Conservation (phyloP, 179 eudicot species). For the Beta macrorhiza region DNA sequence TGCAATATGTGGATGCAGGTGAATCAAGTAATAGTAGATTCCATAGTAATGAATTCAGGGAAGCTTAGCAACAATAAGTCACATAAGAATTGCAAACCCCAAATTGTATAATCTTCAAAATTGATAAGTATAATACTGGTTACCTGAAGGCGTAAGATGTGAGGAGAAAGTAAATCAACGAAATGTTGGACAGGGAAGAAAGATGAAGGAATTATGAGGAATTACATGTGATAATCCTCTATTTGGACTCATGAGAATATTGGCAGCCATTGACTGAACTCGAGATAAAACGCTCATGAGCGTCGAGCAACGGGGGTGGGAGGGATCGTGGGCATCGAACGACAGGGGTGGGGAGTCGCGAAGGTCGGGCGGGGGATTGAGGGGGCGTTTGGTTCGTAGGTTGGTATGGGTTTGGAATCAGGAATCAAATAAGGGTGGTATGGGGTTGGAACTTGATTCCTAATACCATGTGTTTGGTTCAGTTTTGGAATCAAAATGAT, state of each 20-base stretch:
- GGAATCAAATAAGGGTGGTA: no score
- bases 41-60: background rate
- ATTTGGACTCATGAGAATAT: constrained; percentile 18
- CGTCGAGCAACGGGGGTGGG: no score
- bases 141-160: constrained; percentile 29
- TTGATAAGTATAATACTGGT: background rate
- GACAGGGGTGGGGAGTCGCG: no score
- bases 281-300: constrained; percentile 24
- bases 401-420: no score
- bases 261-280: constrained; percentile 27
- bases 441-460: no score
- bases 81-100: background rate
- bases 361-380: no score
- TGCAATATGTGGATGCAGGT: background rate
- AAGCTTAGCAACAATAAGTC: background rate
- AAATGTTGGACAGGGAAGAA: background rate
- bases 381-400: no score
- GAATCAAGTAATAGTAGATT: background rate
- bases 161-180: constrained; percentile 21
- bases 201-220: background rate
- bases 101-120: background rate
- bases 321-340: no score
- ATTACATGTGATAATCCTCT: background rate
- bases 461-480: no score
- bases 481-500: no score